Evolutionary conservation across 2,329 filamentous ascomycete species (phyloP).

Genomic region (Aspergillus brunneoviolaceus): DNA sequence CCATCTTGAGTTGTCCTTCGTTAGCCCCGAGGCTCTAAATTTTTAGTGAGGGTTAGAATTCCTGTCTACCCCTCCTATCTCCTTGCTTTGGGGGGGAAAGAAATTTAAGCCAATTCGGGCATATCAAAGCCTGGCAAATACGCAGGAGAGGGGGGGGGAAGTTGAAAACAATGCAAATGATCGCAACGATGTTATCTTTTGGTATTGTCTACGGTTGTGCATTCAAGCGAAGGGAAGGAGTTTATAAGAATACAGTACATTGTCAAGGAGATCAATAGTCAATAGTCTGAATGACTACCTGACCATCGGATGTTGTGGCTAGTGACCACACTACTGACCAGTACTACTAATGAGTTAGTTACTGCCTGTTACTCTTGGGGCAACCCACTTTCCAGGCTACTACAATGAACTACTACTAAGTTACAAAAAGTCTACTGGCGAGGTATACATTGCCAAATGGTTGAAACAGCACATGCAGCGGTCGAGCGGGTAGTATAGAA

Average conservation of each 20-base stretch:
- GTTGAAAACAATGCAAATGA: neutral
- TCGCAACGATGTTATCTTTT: neutral
- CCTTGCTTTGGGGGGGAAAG: conserved; percentile 6
- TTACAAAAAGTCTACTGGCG: neutral
- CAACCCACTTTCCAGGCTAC: neutral
- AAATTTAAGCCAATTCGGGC: neutral
- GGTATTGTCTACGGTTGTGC: neutral
- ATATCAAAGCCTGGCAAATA: neutral
- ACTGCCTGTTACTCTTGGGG: neutral
- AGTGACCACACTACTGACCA: conserved; percentile 11
- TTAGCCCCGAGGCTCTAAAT: conserved; percentile 6
- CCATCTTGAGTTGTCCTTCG: conserved; percentile 3
- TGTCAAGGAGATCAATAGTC: too few relatives aligned
- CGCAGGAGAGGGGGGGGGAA: neutral
- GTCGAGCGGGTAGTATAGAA: neutral
- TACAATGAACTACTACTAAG: neutral
- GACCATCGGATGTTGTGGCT: conserved; percentile 16
- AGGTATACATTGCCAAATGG: too few relatives aligned
- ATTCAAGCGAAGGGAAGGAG: neutral
- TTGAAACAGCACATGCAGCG: neutral
- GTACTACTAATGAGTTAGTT: too few relatives aligned
- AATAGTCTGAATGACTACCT: neutral
- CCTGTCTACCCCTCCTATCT: conserved; percentile 9
- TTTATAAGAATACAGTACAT: neutral
- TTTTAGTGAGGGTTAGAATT: conserved; percentile 9